A percentile compares a stretch with the other conserved stretches of the same genome.
Evolutionary conservation across 345 rosid species (phyloP).

Genomic region (Eutrema heterophyllum): DNA sequence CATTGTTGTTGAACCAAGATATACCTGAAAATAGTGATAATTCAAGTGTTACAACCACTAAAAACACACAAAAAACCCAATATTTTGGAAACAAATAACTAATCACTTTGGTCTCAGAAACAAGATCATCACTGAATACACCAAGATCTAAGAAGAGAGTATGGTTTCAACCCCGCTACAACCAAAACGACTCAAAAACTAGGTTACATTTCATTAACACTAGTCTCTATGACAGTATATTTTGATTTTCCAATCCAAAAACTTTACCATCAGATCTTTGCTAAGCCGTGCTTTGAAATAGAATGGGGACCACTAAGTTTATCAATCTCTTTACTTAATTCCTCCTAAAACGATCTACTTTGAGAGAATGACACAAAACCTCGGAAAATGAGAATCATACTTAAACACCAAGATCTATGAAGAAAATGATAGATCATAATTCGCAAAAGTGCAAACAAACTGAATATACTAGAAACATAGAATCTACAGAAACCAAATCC

Average conservation of each 20-base stretch:
- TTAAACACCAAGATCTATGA: neutral
- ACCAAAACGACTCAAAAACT: neutral
- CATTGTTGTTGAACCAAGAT: slow-evolving; percentile 18
- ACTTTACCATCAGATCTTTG: neutral
- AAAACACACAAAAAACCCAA: neutral
- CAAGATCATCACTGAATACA: neutral
- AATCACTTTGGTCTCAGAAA: neutral
- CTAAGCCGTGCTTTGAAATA: neutral
- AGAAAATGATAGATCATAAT: neutral
- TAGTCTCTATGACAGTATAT: neutral
- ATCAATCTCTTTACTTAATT: neutral
- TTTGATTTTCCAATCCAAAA: neutral
- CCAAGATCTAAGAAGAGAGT: neutral
- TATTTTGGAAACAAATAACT: neutral
- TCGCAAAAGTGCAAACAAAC: neutral
- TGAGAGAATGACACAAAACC: neutral
- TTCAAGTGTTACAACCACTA: neutral
- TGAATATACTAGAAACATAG: neutral
- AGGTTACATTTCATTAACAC: neutral
- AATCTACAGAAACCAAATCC: neutral
- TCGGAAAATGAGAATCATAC: neutral
- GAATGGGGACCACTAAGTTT: neutral
- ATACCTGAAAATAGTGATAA: slow-evolving; percentile 16
- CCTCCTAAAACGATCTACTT: too few relatives aligned
- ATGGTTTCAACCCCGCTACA: neutral